These are phyloP conservation scores for Vararia minispora DNA, from an alignment of 768 basidiomycete genomes.

Conservation along the genomic window DNA sequence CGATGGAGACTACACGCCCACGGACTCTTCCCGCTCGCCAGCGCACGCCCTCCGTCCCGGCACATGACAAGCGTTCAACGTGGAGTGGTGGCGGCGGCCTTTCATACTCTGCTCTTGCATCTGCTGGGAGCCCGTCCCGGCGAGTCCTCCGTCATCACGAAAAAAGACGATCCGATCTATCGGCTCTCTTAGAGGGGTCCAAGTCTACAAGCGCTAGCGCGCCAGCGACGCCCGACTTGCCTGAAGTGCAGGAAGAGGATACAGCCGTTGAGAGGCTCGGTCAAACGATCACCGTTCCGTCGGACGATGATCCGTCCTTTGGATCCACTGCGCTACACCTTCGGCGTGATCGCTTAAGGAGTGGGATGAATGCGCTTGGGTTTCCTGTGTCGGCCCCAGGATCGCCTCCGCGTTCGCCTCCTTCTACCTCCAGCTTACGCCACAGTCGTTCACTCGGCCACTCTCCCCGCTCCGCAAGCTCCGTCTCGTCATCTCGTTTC, in stretches of 20 bases:
- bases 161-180: conserved; percentile 45
- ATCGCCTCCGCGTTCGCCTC: conserved; percentile 8
- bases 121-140: conserved; percentile 34
- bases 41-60: conserved; percentile 20
- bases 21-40: conserved; percentile 27
- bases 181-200: conserved; percentile 29
- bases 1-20: conserved; percentile 27
- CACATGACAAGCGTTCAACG: conserved; percentile 46
- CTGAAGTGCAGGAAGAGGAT: conserved; percentile 32
- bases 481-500: conserved; percentile 39
- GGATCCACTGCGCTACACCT: conserved; percentile 53
- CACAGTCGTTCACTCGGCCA: conserved; percentile 5
- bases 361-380: conserved; percentile 40
- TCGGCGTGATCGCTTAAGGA: conserved; percentile 38
- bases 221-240: conserved; percentile 26
- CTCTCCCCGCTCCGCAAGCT: conserved; percentile 13
- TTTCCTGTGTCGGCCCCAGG: conserved; percentile 19
- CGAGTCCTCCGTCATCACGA: conserved; percentile 33
- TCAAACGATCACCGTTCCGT: conserved; percentile 7
- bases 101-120: conserved; percentile 41
- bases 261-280: conserved; percentile 8
- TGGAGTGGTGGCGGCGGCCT: conserved; percentile 45
- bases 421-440: conserved; percentile 9
- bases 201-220: conserved; percentile 27
- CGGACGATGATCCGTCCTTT: conserved; percentile 31